These are phyloP conservation scores for Diaporthe aspalathi DNA, from an alignment of 2,329 filamentous ascomycete species.

Conservation along the genomic window DNA sequence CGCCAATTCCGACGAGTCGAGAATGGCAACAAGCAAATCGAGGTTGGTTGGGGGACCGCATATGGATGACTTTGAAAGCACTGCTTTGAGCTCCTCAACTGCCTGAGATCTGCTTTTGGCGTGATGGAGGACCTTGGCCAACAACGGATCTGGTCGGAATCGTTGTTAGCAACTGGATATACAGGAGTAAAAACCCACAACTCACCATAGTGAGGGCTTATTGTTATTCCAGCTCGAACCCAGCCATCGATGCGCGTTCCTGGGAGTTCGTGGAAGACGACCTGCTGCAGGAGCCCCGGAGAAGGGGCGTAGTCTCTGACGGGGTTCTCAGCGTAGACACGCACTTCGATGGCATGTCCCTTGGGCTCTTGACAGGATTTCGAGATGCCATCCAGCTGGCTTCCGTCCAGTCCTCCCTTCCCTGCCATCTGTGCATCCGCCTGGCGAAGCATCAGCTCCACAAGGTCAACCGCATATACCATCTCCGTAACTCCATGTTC, in stretches of 20 bases:
- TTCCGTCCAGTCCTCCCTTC: constrained; percentile 37
- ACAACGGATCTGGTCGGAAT: constrained; percentile 58
- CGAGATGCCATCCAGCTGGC: constrained; percentile 38
- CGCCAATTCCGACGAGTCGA: constrained; percentile 58
- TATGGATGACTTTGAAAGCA: constrained; percentile 58
- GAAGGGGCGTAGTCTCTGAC: constrained; percentile 68
- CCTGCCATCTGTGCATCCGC: constrained; percentile 47
- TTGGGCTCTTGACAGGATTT: constrained; percentile 38
- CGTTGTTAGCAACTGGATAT: neutral
- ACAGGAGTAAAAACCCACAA: neutral
- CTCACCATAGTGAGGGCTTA: constrained; percentile 67
- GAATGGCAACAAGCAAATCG: constrained; percentile 63
- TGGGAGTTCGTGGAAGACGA: constrained; percentile 62
- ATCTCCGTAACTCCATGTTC: constrained; percentile 85
- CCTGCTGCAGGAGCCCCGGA: constrained; percentile 67
- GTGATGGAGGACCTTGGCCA: constrained; percentile 70
- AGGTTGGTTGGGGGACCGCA: constrained; percentile 68
- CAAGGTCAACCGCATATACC: constrained; percentile 79
- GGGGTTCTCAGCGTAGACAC: constrained; percentile 63
- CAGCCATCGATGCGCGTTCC: constrained; percentile 72
- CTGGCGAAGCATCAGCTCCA: constrained; percentile 61
- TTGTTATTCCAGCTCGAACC: constrained; percentile 66
- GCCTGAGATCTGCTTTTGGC: constrained; percentile 52
- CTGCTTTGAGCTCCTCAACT: constrained; percentile 55
- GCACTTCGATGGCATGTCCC: constrained; percentile 52